Evolutionary conservation across 1,139 yeast genomes (phyloP), one percentile per base, ranked within the genome.

Genomic region (Zygosaccharomyces pseudobailii): DNA sequence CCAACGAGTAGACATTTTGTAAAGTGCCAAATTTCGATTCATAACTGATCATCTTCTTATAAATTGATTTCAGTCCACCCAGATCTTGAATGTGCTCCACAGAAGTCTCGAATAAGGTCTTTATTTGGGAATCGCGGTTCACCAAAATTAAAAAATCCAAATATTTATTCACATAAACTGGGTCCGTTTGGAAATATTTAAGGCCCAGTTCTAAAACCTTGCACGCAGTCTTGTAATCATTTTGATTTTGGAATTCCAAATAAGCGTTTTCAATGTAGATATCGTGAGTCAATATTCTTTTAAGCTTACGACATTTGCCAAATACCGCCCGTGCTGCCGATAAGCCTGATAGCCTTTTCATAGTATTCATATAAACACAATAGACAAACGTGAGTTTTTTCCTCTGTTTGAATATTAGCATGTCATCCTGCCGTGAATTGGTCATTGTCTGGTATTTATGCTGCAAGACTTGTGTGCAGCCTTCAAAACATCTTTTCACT

Each of bases 201-300:
- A 85, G 70, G 2, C 95, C 97, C 42, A 88, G 69, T 55, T 87
- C 95, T 65, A 88, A 84, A 34, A 90, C 83, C 61, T 84, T 84
- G 45, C 78, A 72, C 0, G 97, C 92, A 36, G 86, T 81, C 46
- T 80, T 83, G 43, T 76, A 72, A 53, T 84, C 78, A 40, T 68
- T 68, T 51, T 69, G 72, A 38, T 84, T 78, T 58, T 82, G 82
- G 58, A 80, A 82, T 63, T 92, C 98, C 72, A 90, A 74, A 62
- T 81, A 73, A 0, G 97, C 95, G 57, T 87, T 84, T 46, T 87
- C 94, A 24, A 84, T 82, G 65, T 78, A 92, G 28, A 92, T 76
- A 55, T 87, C 88, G 69, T 81, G 80, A 0, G 95, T 84, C 40
- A 86, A 68, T 8, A 71, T 67, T 27, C 55, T 54, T 44, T 73